Percentiles rank a stretch among this genome's conserved stretches.
phyloP scores from a whole-genome alignment of 2,329 filamentous ascomycete genomes.

The Didymella glomerata region DNA sequence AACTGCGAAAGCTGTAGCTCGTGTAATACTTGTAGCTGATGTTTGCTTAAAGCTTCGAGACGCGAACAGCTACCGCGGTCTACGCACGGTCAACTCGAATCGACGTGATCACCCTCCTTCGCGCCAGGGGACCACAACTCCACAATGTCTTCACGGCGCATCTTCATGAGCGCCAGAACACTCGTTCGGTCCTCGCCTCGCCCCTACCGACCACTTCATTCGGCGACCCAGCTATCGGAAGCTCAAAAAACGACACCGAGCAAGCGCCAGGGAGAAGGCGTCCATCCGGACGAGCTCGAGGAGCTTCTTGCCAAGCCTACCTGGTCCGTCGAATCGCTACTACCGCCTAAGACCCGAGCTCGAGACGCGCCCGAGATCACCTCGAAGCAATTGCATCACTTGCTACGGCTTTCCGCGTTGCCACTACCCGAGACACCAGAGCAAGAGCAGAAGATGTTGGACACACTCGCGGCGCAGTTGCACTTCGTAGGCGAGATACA shows the following conservation, averaged over 20 bases:
- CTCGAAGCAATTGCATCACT: slow-evolving; percentile 75
- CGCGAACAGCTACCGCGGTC: not conserved
- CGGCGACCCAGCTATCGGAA: slow-evolving; percentile 6
- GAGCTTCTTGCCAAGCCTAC: slow-evolving; percentile 70
- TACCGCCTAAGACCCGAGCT: slow-evolving; percentile 59
- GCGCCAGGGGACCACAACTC: not conserved
- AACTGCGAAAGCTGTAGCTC: not conserved
- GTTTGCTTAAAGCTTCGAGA: not conserved
- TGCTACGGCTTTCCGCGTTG: slow-evolving; percentile 88
- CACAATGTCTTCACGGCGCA: slow-evolving; percentile 28
- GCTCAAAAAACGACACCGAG: not conserved
- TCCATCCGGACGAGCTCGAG: slow-evolving; percentile 45
- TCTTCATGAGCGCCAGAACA: slow-evolving; percentile 8
- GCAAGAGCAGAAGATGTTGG: slow-evolving; percentile 75
- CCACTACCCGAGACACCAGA: slow-evolving; percentile 70
- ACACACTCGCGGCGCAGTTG: slow-evolving; percentile 80
- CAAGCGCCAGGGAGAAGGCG: slow-evolving; percentile 22
- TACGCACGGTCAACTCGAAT: not conserved
- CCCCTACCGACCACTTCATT: slow-evolving; percentile 21
- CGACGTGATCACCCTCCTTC: not conserved
- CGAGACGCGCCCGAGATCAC: slow-evolving; percentile 61
- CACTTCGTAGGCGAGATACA: slow-evolving; percentile 91
- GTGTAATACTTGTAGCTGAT: not conserved
- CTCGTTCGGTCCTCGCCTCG: slow-evolving; percentile 7
- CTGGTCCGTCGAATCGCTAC: slow-evolving; percentile 83